phyloP scores from a whole-genome alignment of 768 basidiomycete genomes.

The Collybiopsis luxurians region DNA sequence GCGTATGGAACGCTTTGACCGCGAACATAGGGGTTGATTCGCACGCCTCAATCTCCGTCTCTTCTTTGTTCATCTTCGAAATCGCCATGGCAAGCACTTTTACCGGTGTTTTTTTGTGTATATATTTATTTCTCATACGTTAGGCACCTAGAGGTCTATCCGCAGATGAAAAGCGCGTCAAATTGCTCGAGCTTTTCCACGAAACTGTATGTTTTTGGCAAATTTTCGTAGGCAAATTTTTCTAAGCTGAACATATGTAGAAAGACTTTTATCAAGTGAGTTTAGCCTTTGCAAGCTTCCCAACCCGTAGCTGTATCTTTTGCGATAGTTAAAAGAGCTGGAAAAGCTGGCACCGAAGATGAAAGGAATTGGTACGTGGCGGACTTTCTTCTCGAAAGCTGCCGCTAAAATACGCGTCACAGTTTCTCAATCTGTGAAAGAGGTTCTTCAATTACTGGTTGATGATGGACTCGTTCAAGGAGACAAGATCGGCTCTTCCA shows the following conservation, averaged over 20 bases:
- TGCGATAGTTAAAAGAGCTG: constrained; percentile 71
- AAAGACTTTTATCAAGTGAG: constrained; percentile 78
- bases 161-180: constrained; percentile 85
- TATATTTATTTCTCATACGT: background rate
- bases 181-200: constrained; percentile 90
- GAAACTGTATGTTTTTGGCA: constrained; percentile 69
- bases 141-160: constrained; percentile 84
- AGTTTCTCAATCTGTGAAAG: constrained; percentile 93
- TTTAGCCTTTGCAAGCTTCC: background rate
- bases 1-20: background rate
- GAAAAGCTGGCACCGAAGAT: constrained; percentile 87
- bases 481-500: constrained; percentile 94
- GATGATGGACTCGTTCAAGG: constrained; percentile 83
- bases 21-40: background rate
- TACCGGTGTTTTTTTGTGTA: no score
- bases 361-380: constrained; percentile 78
- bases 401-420: background rate
- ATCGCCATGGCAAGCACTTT: no score
- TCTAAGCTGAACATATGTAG: constrained; percentile 31
- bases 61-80: background rate
- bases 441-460: constrained; percentile 83
- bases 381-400: background rate
- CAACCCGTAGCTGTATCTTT: background rate
- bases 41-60: background rate
- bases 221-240: background rate